Evolutionary conservation across 1,139 yeast species (phyloP).

Genomic region (Yamadazyma oceani): DNA sequence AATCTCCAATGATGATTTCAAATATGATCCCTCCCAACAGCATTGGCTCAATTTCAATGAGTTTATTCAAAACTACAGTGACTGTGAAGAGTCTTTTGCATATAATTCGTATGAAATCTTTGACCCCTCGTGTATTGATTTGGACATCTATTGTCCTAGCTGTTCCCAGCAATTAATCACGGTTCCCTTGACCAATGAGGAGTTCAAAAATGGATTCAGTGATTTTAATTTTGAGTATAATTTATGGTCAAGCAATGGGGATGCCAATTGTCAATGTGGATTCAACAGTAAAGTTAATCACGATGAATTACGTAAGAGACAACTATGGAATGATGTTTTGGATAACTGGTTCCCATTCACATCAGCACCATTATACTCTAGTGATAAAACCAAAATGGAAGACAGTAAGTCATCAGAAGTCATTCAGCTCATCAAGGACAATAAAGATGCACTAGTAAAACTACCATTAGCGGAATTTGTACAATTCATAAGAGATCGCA

Average conservation of each 20-base stretch:
- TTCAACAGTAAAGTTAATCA: conserved; percentile 11
- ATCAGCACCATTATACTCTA: neutral
- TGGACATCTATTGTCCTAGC: conserved; percentile 19
- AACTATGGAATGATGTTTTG: conserved; percentile 21
- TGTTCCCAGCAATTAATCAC: conserved; percentile 16
- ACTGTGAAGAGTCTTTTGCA: conserved; percentile 4
- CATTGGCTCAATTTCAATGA: conserved; percentile 4
- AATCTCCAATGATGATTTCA: conserved; percentile 9
- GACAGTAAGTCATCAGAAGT: neutral
- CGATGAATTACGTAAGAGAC: conserved; percentile 16
- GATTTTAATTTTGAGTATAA: conserved; percentile 17
- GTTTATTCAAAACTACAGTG: conserved; percentile 1
- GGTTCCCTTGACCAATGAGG: conserved; percentile 17
- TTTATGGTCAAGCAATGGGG: conserved; percentile 1
- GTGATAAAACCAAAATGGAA: neutral
- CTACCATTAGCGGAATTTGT: neutral
- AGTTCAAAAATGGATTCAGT: conserved; percentile 21
- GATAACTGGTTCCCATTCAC: conserved; percentile 6
- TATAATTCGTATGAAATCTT: conserved; percentile 10
- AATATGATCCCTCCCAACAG: conserved; percentile 7
- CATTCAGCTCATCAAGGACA: neutral
- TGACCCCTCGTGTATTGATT: conserved; percentile 4
- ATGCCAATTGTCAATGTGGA: conserved; percentile 9
- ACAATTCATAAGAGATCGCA: too few species aligned
- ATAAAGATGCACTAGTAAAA: neutral